Percentiles rank a stretch among this genome's conserved stretches.
Evolutionary conservation across 371 early-diverging fungal species (phyloP).

Genomic region (Mortierella sp.): DNA sequence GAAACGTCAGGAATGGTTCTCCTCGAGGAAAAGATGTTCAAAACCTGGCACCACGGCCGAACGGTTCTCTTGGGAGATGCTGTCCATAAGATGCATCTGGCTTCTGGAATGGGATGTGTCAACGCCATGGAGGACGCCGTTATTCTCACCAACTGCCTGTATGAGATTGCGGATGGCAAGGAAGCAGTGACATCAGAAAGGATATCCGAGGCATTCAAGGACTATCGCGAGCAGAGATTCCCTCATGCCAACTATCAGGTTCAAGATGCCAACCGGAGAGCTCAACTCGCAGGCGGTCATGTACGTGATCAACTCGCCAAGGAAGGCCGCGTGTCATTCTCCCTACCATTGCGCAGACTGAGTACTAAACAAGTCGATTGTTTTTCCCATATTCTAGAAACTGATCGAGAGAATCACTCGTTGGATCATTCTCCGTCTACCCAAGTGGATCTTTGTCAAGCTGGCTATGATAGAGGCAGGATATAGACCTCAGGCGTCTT

Average conservation of each 20-base stretch:
- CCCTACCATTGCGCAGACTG: too few species aligned
- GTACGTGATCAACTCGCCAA: conserved; percentile 4
- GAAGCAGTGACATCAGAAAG: conserved; percentile 1
- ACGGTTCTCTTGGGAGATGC: conserved; percentile 39
- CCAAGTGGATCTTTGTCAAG: background rate
- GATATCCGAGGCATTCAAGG: conserved; percentile 16
- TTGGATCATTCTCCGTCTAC: background rate
- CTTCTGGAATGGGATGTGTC: conserved; percentile 22
- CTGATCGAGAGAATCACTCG: background rate
- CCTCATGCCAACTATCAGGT: conserved; percentile 26
- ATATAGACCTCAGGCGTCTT: conserved; percentile 12
- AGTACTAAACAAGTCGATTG: background rate
- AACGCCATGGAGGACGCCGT: conserved; percentile 43
- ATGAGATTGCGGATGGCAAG: conserved; percentile 15
- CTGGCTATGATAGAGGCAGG: conserved; percentile 3
- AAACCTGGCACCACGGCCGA: conserved; percentile 16
- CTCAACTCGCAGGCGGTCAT: conserved; percentile 21
- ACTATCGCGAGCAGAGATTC: conserved; percentile 16
- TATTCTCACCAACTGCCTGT: conserved; percentile 31
- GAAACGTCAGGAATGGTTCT: conserved; percentile 22
- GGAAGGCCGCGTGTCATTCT: too few species aligned
- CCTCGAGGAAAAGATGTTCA: conserved; percentile 31
- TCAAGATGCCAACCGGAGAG: conserved; percentile 14
- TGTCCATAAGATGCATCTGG: conserved; percentile 20
- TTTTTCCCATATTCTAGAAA: background rate